Conservation (phyloP, 2,329 filamentous ascomycete genomes). For the Colletotrichum sp. region DNA sequence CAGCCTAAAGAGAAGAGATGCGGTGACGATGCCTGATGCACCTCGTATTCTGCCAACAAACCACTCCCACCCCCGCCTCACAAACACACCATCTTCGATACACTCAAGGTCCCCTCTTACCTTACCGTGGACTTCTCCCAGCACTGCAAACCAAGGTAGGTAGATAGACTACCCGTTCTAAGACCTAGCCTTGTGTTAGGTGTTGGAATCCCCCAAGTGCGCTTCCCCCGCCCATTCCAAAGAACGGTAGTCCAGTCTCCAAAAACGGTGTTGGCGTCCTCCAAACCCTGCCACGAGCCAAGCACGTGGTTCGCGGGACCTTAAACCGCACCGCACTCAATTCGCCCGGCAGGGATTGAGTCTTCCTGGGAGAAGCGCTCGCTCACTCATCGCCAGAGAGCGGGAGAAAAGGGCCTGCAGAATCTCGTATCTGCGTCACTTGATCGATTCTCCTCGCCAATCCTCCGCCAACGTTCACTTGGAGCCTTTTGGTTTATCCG, state of each 20-base stretch:
- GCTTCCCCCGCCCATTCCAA: background rate
- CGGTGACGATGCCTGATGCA: background rate
- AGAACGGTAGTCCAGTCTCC: background rate
- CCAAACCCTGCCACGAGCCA: background rate
- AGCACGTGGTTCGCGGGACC: background rate
- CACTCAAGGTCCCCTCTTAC: background rate
- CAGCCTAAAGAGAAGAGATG: background rate
- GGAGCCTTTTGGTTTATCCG: background rate
- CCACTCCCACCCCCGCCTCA: background rate
- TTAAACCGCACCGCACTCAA: fast-evolving
- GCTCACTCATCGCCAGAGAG: background rate
- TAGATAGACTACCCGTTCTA: background rate
- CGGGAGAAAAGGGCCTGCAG: too few relatives aligned
- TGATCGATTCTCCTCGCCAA: background rate
- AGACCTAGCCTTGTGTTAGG: background rate
- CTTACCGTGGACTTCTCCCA: too few relatives aligned
- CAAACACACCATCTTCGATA: background rate
- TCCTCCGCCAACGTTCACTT: background rate
- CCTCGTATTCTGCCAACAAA: background rate
- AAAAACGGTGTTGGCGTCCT: background rate
- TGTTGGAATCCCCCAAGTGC: background rate
- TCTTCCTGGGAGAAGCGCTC: background rate
- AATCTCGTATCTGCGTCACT: background rate
- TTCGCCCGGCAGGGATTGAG: background rate
- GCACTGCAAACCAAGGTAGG: background rate